Evolutionary conservation across 495 filamentous ascomycete genomes (phyloP).

Genomic region (Aspergillus wentii): DNA sequence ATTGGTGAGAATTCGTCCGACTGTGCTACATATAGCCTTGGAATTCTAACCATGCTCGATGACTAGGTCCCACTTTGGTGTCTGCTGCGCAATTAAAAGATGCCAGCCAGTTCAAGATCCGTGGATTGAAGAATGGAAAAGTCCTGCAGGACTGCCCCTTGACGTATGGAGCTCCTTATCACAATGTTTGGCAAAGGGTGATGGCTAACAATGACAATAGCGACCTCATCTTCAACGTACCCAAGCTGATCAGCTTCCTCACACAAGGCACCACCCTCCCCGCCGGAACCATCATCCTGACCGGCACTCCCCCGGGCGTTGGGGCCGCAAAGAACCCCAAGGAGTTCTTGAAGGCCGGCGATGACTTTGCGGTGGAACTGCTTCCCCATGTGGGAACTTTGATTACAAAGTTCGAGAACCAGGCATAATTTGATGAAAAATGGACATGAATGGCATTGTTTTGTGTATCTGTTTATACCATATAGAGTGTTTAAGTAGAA

Average conservation of each 20-base stretch:
- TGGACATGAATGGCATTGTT: no score
- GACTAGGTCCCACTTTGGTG: constrained; percentile 49
- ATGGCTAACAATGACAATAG: constrained; percentile 12
- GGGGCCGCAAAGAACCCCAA: constrained; percentile 51
- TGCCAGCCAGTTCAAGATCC: constrained; percentile 59
- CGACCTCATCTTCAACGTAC: constrained; percentile 77
- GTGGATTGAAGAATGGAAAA: constrained; percentile 63
- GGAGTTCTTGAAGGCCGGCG: constrained; percentile 52
- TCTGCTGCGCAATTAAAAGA: constrained; percentile 52
- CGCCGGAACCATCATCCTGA: constrained; percentile 79
- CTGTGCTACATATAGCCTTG: background rate
- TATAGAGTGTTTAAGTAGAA: no score
- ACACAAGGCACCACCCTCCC: constrained; percentile 72
- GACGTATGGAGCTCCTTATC: constrained; percentile 32
- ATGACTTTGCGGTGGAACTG: constrained; percentile 56
- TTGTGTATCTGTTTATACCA: no score
- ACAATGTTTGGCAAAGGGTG: background rate
- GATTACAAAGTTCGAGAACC: constrained; percentile 35
- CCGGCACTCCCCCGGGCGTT: constrained; percentile 63
- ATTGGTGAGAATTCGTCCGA: constrained; percentile 44
- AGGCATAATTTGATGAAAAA: constrained; percentile 10
- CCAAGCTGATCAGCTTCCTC: constrained; percentile 67
- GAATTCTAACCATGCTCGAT: no score
- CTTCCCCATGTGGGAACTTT: constrained; percentile 37
- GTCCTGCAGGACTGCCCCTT: constrained; percentile 60